A percentile compares a stretch with the other conserved stretches of the same genome.
phyloP scores from a whole-genome alignment of 306 rosid genomes.

The Crataegus laevigata region DNA sequence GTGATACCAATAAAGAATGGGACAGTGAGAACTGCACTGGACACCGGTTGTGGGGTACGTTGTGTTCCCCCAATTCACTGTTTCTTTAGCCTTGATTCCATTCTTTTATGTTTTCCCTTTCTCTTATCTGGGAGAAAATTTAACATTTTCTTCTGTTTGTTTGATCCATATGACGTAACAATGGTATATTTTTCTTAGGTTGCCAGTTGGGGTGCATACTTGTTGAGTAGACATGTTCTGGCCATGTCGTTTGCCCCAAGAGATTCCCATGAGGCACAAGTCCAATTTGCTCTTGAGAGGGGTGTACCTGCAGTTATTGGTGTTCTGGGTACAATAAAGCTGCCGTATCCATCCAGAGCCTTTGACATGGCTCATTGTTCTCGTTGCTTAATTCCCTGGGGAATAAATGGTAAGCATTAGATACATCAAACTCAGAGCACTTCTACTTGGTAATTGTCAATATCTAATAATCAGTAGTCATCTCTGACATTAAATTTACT shows the following conservation, averaged over 20 bases:
- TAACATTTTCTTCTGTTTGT: neutral
- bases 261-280: slow-evolving; percentile 96
- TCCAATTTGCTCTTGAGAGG: slow-evolving; percentile 96
- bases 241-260: slow-evolving; percentile 98
- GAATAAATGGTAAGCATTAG: slow-evolving; percentile 63
- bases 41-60: slow-evolving; percentile 99
- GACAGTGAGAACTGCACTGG: slow-evolving; percentile 84
- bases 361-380: slow-evolving; percentile 99
- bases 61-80: neutral
- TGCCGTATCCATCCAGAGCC: slow-evolving; percentile 89
- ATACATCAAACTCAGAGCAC: neutral
- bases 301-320: slow-evolving; percentile 94
- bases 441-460: neutral
- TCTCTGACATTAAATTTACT: neutral
- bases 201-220: slow-evolving; percentile 98
- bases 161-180: slow-evolving; percentile 3
- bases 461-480: neutral
- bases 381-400: slow-evolving; percentile 96
- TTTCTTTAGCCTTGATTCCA: neutral
- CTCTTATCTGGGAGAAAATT: neutral
- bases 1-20: slow-evolving; percentile 92
- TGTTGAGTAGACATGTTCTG: slow-evolving; percentile 78
- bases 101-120: neutral
- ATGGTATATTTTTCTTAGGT: slow-evolving; percentile 43
- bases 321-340: slow-evolving; percentile 75